These are phyloP conservation scores for Colletotrichum navitas DNA, from an alignment of 2,329 filamentous ascomycete genomes.

Conservation along the genomic window DNA sequence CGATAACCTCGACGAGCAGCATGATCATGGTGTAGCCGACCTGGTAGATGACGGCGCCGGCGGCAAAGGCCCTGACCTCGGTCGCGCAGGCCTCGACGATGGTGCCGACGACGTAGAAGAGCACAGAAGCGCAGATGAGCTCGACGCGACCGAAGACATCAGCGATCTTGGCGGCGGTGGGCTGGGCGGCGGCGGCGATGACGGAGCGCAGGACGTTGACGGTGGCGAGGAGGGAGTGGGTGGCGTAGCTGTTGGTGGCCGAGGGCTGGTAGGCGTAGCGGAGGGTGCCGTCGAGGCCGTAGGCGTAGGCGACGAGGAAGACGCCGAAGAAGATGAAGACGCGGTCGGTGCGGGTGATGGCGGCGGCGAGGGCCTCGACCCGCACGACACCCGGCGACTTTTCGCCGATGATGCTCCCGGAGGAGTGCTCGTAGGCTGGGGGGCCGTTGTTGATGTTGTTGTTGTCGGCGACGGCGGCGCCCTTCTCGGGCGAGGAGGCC, in stretches of 20 bases:
- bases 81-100: slow-evolving; percentile 66
- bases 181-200: slow-evolving; percentile 70
- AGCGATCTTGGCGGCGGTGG: slow-evolving; percentile 69
- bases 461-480: background rate
- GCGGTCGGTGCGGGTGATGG: slow-evolving; percentile 66
- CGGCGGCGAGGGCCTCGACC: slow-evolving; percentile 67
- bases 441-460: background rate
- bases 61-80: slow-evolving; percentile 65
- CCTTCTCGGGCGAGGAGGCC: slow-evolving; percentile 19
- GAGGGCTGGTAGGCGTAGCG: slow-evolving; percentile 67
- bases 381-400: slow-evolving; percentile 68
- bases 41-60: slow-evolving; percentile 71
- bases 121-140: slow-evolving; percentile 66
- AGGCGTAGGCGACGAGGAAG: slow-evolving; percentile 74
- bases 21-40: slow-evolving; percentile 73
- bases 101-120: slow-evolving; percentile 71
- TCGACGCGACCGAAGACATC: slow-evolving; percentile 75
- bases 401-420: slow-evolving; percentile 44
- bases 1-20: slow-evolving; percentile 72
- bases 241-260: slow-evolving; percentile 63
- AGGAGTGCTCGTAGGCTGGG: background rate
- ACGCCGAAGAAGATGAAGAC: slow-evolving; percentile 70
- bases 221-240: slow-evolving; percentile 69
- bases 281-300: slow-evolving; percentile 70
- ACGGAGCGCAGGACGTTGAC: slow-evolving; percentile 70